Percentiles rank a stretch among this genome's conserved stretches.
These are phyloP conservation scores for Alternaria longipes DNA, from an alignment of 2,329 filamentous ascomycete genomes.

Conservation along the genomic window DNA sequence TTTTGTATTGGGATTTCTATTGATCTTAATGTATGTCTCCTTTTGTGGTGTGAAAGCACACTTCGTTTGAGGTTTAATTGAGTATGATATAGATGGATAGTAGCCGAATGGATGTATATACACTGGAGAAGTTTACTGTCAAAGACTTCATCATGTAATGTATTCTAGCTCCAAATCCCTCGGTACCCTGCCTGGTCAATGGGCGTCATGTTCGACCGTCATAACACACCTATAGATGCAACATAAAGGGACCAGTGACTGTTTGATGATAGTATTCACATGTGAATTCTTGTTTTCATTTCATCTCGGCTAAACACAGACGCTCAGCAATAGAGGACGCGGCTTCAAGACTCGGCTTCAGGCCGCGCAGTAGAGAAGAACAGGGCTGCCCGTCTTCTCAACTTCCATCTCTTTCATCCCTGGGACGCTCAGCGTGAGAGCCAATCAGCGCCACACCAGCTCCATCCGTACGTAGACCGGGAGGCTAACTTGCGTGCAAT, in stretches of 20 bases:
- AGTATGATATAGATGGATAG: background rate
- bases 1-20: background rate
- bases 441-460: constrained; percentile 8
- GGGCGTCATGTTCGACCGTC: background rate
- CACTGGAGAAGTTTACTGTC: background rate
- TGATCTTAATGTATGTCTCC: background rate
- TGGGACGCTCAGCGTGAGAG: constrained; percentile 2
- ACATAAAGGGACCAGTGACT: background rate
- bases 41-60: background rate
- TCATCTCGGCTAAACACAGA: constrained; percentile 8
- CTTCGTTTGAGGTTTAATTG: background rate
- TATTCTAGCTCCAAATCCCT: background rate
- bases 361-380: background rate
- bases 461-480: constrained; percentile 1
- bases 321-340: constrained; percentile 6
- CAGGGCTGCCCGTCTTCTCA: constrained; percentile 15
- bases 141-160: background rate
- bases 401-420: background rate
- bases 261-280: background rate
- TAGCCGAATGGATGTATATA: background rate
- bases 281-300: constrained; percentile 1
- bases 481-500: background rate
- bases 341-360: background rate
- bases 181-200: background rate
- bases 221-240: background rate